Percentiles rank a stretch among this genome's conserved stretches.
Conservation (phyloP, 2,329 filamentous ascomycete genomes). For the Arthrocladium fulminans region DNA sequence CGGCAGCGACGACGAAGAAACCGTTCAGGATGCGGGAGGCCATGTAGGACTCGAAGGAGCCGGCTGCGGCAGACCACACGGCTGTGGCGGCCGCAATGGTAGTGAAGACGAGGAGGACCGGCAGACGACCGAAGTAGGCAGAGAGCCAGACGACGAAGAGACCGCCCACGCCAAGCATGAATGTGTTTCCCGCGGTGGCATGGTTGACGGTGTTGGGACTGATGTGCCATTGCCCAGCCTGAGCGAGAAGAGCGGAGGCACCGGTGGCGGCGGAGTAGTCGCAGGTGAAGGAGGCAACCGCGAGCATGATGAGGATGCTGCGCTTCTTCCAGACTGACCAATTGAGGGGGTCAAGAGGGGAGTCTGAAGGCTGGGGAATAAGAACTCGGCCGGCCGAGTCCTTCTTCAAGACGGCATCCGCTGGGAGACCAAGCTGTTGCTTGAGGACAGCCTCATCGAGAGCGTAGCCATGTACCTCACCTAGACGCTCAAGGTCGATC, state of each 20-base stretch:
- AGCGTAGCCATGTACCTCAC: constrained; percentile 22
- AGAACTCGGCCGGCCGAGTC: constrained; percentile 37
- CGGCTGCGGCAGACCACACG: constrained; percentile 38
- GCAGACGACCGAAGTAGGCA: constrained; percentile 38
- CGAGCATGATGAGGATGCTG: constrained; percentile 41
- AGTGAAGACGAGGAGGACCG: constrained; percentile 33
- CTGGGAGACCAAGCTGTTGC: constrained; percentile 17
- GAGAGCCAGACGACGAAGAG: constrained; percentile 34
- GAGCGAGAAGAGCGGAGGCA: constrained; percentile 37
- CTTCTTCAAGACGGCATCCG: constrained; percentile 28
- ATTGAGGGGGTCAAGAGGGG: constrained; percentile 47
- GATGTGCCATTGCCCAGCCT: constrained; percentile 42
- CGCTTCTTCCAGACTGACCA: constrained; percentile 45
- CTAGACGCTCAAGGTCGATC: constrained; percentile 22
- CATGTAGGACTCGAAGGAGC: constrained; percentile 40
- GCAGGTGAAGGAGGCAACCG: constrained; percentile 39
- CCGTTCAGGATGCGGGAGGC: constrained; percentile 41
- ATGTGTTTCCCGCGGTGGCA: constrained; percentile 43
- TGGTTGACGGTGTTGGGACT: constrained; percentile 43
- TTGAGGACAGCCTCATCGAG: constrained; percentile 20
- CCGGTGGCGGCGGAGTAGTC: constrained; percentile 44
- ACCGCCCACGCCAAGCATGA: constrained; percentile 38
- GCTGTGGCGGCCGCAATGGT: constrained; percentile 25
- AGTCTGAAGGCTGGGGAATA: constrained; percentile 46
- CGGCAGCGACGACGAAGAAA: constrained; percentile 38